A percentile compares a stretch with the other conserved stretches of the same genome.
These are phyloP conservation scores for Monosporascus sp. DNA, from an alignment of 2,329 filamentous ascomycete species.

Conservation along the genomic window DNA sequence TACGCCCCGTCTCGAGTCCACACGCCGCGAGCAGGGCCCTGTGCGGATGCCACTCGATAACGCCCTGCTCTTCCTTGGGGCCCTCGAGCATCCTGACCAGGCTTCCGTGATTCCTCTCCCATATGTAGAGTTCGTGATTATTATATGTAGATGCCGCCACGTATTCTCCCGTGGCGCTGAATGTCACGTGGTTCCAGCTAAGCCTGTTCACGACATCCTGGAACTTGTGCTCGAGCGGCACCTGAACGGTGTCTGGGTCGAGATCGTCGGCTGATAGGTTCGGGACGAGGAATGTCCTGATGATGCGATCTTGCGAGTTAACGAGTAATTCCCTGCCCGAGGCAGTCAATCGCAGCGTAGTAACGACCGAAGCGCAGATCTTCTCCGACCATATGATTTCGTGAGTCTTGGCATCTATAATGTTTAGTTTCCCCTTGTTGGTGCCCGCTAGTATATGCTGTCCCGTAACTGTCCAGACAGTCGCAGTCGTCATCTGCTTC, in stretches of 20 bases:
- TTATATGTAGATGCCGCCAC: conserved; percentile 96
- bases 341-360: conserved; percentile 75
- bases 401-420: conserved; percentile 77
- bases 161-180: conserved; percentile 91
- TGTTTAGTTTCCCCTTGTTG: conserved; percentile 93
- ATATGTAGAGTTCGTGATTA: conserved; percentile 98
- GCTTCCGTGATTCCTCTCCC: conserved; percentile 91
- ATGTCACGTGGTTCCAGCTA: conserved; percentile 95
- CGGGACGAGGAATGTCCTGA: conserved; percentile 86
- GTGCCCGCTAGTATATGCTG: conserved; percentile 90
- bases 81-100: conserved; percentile 96
- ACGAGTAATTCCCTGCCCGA: conserved; percentile 86
- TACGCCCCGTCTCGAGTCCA: conserved; percentile 84
- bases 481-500: conserved; percentile 90
- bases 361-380: conserved; percentile 81
- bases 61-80: conserved; percentile 91
- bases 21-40: conserved; percentile 85
- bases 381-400: conserved; percentile 87
- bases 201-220: conserved; percentile 94
- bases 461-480: conserved; percentile 79
- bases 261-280: conserved; percentile 65
- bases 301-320: conserved; percentile 92
- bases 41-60: conserved; percentile 95
- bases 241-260: conserved; percentile 78
- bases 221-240: conserved; percentile 95